Conservation (phyloP, 2,329 filamentous ascomycete genomes). For the Talaromyces sp. region DNA sequence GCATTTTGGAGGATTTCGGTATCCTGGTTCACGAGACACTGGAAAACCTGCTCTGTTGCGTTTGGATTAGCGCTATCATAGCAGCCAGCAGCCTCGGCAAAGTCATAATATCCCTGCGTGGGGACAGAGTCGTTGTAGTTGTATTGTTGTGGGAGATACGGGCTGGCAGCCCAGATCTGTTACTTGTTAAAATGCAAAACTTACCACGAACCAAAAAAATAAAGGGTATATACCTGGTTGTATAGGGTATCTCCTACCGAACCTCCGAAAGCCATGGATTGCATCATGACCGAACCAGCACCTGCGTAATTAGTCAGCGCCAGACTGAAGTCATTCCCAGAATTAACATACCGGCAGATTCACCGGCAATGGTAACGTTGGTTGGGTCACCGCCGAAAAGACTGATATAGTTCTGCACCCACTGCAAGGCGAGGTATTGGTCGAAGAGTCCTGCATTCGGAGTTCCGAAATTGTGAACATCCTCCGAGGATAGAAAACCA, state of each 20-base stretch:
- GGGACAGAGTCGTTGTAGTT: constrained; percentile 44
- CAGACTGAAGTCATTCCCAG: background rate
- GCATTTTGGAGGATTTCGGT: constrained; percentile 32
- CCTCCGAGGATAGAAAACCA: constrained; percentile 41
- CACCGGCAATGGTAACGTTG: constrained; percentile 48
- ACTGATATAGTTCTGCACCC: constrained; percentile 53
- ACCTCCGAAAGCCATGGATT: constrained; percentile 11
- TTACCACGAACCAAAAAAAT: background rate
- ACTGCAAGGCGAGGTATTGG: constrained; percentile 54
- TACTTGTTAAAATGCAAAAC: background rate
- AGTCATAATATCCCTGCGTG: constrained; percentile 41
- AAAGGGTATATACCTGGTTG: background rate
- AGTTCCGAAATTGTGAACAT: constrained; percentile 32
- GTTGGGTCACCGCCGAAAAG: constrained; percentile 52
- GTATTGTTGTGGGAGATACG: constrained; percentile 55
- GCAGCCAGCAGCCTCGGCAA: constrained; percentile 41
- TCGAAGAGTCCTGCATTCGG: constrained; percentile 51
- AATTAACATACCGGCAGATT: constrained; percentile 39
- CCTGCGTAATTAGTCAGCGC: constrained; percentile 18
- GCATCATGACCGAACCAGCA: constrained; percentile 21
- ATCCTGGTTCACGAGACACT: constrained; percentile 34
- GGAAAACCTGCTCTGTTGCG: constrained; percentile 27
- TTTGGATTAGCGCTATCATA: constrained; percentile 20
- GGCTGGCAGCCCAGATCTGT: constrained; percentile 37
- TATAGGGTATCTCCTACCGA: background rate